Evolutionary conservation across 2,329 filamentous ascomycete species (phyloP), one percentile per base, ranked within the genome.

Genomic region (Seiridium cupressi): DNA sequence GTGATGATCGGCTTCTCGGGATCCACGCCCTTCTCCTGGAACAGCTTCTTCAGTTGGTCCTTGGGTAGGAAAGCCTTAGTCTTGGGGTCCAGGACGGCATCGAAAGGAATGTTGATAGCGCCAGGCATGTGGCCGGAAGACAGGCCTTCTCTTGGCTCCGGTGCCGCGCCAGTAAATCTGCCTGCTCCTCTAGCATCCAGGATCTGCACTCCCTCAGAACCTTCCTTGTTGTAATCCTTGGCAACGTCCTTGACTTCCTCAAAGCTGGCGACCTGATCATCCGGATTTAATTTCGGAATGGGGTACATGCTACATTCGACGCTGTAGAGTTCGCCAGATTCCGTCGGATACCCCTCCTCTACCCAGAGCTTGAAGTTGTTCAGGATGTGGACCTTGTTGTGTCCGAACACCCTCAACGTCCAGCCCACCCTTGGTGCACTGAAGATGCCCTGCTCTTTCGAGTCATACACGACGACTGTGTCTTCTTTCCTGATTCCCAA

Each of bases 351-450:
- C 1, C 91, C 92, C 70, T 96, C 83, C 40, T 94, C 90, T 1
- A 94, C 88, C 92, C 93, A 99, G n/a, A 91, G 77, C 74, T 89
- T 91, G 79, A 97, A 99, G 78, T 99, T 99, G 79, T 99, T 96
- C 59, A 99, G 79, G 18, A 99, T 77, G 74, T 97, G 93, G 11
- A 99, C 94, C 64, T 87, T 89, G 49, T 87, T 81, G 73, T 99
- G 95, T 1, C 95, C 95, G 74, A 98, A 98, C 40, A 92, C 87
- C 69, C 87, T 87, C 65, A 99, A 80, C 1, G 94, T 99, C 95
- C 95, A 99, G 60, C 89, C 94, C 0, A 97, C 94, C 47, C 95
- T 85, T 3, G 95, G 95, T 1, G 94, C 95, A 68, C 91, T 95
- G 78, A 99, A 96, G 62, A 99, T 93, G 8, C 95, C 95, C 36